Percentiles rank a stretch among this genome's conserved stretches.
phyloP scores from a whole-genome alignment of 495 filamentous ascomycete genomes.

The Podospora bellae-mahoneyi region DNA sequence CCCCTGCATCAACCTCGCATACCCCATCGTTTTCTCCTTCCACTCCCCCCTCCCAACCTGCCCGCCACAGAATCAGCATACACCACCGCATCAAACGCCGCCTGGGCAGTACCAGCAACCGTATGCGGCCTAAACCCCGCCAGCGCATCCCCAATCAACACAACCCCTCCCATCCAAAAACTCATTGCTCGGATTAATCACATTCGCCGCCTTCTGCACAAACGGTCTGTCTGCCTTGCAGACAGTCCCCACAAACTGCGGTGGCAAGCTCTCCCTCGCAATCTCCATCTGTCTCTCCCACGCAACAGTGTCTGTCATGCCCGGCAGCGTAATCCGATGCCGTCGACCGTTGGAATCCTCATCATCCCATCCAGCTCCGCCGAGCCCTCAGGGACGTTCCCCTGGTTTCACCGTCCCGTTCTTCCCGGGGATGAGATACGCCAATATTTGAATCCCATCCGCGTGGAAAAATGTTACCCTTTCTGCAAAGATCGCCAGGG shows the following conservation, averaged over 20 bases:
- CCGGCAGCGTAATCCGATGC: conserved; percentile 52
- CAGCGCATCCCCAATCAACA: conserved; percentile 56
- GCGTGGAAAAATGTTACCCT: conserved; percentile 48
- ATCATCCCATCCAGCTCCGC: conserved; percentile 48
- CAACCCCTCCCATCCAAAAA: conserved; percentile 49
- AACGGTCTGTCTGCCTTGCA: conserved; percentile 48
- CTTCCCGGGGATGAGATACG: conserved; percentile 53
- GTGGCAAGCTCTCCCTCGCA: conserved; percentile 44
- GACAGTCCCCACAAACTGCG: conserved; percentile 54
- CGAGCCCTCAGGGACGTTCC: conserved; percentile 40
- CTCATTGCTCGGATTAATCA: conserved; percentile 42
- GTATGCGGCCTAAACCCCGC: conserved; percentile 57
- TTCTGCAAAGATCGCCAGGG: conserved; percentile 60
- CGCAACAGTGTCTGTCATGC: conserved; percentile 37
- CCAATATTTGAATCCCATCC: conserved; percentile 44
- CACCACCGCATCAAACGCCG: conserved; percentile 46
- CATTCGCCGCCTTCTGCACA: conserved; percentile 55
- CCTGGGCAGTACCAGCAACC: conserved; percentile 50
- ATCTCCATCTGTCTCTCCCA: conserved; percentile 44
- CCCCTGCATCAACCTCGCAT: conserved; percentile 43
- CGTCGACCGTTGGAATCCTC: conserved; percentile 47
- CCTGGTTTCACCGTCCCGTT: conserved; percentile 47
- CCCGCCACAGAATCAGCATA: conserved; percentile 46
- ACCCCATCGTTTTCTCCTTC: conserved; percentile 44
- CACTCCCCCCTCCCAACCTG: conserved; percentile 41